Conservation (phyloP, 257 asterid species). For the Solanum arcanum region DNA sequence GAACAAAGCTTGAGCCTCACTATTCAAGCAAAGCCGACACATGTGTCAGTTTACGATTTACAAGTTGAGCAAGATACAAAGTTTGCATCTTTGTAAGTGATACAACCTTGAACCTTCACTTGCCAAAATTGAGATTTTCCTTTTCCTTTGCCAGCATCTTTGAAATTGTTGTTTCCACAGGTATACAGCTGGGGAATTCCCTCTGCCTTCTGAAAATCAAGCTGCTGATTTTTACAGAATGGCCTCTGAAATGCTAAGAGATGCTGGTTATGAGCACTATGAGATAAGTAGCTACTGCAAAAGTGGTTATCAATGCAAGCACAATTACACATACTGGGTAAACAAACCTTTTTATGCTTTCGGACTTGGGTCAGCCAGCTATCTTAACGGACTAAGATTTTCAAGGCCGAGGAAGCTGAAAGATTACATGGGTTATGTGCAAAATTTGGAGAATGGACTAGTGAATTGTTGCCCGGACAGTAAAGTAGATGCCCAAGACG, state of each 20-base stretch:
- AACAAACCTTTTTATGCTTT: slow-evolving; percentile 67
- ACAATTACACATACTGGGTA: slow-evolving; percentile 83
- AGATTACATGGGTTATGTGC: slow-evolving; percentile 55
- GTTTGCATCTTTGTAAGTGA: slow-evolving; percentile 69
- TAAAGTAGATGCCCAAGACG: slow-evolving; percentile 32
- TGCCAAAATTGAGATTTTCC: neutral
- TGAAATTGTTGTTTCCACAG: slow-evolving; percentile 26
- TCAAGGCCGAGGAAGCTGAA: slow-evolving; percentile 83
- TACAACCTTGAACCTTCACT: neutral
- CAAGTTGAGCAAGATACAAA: slow-evolving; percentile 84
- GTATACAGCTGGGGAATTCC: slow-evolving; percentile 78
- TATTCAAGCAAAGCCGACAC: slow-evolving; percentile 55
- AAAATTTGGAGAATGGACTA: slow-evolving; percentile 39
- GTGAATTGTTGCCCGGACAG: slow-evolving; percentile 6
- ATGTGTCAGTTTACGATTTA: slow-evolving; percentile 86
- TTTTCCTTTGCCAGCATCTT: neutral
- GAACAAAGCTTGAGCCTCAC: slow-evolving; percentile 70
- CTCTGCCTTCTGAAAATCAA: slow-evolving; percentile 77
- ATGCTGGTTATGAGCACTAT: slow-evolving; percentile 75
- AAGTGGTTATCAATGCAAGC: slow-evolving; percentile 70
- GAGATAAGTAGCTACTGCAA: slow-evolving; percentile 91
- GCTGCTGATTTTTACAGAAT: slow-evolving; percentile 74
- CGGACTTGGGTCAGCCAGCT: slow-evolving; percentile 90
- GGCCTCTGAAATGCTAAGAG: slow-evolving; percentile 64
- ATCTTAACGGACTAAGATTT: slow-evolving; percentile 48